Evolutionary conservation across 164 flowering plant genomes (phyloP), one percentile per base, ranked within the genome.

Genomic region (Berberis thunbergii): DNA sequence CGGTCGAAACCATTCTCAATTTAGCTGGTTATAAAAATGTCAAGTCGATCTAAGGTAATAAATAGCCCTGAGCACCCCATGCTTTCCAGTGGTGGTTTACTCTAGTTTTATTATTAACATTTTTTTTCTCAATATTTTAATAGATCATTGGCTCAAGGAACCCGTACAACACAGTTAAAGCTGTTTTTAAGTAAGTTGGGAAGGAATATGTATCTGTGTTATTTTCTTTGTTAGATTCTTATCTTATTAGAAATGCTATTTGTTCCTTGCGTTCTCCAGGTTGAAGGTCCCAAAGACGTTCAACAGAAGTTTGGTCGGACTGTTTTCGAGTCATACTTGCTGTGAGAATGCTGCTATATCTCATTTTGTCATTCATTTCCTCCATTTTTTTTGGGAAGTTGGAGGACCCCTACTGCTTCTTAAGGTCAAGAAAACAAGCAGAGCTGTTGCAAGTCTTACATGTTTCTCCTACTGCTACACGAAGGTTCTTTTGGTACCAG

Each of bases 141-240:
- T 67, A 89, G 96, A 92, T 92, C 49, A 64, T 92, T 75, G 98
- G 98, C 53, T 92, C 98, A 49, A 84, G 95, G 72, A 92, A 89
- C 70, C 89, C 91, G 39, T 76, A 83, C 63, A 92, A 92, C 80
- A 89, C 95, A 4, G 89, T 92, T 10, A 89, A 89, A 74, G 98
- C 93, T 53, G 57, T 89, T 43, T 85, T 92, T 61, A 81, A 86
- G 83, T 79, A 74, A 69, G 78, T 71, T 53, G 59, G 49, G 26
- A 26, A 26, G 26, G 11, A 39, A 40, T 9, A 8, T 53, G 6
- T 56, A 3, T 56, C 43, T 40, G 11, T 6, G 9, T n/a, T 7
- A 49, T n/a, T 26, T 26, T 26, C 26, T 26, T 26, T 26, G 26
- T 26, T 26, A 26, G 26, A 26, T 26, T 26, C 26, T 26, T 26